A percentile compares a stretch with the other conserved stretches of the same genome.
Evolutionary conservation across 768 basidiomycete species (phyloP).

Genomic region (Hemileccinum rubropunctum): DNA sequence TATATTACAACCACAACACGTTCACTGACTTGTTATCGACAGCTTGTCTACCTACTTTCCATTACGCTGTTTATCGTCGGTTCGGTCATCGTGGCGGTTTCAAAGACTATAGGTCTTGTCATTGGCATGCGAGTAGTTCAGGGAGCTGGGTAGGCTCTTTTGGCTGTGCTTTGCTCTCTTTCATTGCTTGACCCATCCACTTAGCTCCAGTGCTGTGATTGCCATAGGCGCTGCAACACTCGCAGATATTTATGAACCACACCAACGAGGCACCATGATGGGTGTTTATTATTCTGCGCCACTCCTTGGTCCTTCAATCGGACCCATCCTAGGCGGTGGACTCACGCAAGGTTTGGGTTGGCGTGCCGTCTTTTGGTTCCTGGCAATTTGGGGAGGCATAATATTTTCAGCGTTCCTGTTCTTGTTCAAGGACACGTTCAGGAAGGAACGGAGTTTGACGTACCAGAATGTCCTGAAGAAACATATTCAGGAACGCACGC

Average conservation of each 20-base stretch:
- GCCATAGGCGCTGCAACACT: conserved; percentile 69
- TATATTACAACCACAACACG: background rate
- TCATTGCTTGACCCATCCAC: background rate
- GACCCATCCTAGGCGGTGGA: conserved; percentile 68
- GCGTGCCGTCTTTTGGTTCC: conserved; percentile 86
- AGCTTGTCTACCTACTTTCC: conserved; percentile 58
- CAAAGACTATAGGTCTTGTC: conserved; percentile 52
- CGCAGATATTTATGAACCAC: conserved; percentile 76
- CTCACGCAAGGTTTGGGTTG: conserved; percentile 68
- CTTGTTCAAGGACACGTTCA: conserved; percentile 83
- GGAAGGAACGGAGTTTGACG: conserved; percentile 74
- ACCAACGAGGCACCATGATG: conserved; percentile 74
- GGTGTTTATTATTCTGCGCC: conserved; percentile 82
- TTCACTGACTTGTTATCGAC: background rate
- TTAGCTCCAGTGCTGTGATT: conserved; percentile 65
- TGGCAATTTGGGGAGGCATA: conserved; percentile 59
- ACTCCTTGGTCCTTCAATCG: conserved; percentile 67
- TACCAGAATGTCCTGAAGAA: conserved; percentile 68
- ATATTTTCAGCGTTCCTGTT: conserved; percentile 57
- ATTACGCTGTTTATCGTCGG: conserved; percentile 51
- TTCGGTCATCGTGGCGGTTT: conserved; percentile 56
- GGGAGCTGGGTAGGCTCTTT: conserved; percentile 51
- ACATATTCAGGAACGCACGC: conserved; percentile 29
- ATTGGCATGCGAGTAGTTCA: conserved; percentile 70
- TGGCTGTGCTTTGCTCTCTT: background rate